phyloP scores from a whole-genome alignment of 2,329 filamentous ascomycete genomes.

The Colletotrichum liriopes region DNA sequence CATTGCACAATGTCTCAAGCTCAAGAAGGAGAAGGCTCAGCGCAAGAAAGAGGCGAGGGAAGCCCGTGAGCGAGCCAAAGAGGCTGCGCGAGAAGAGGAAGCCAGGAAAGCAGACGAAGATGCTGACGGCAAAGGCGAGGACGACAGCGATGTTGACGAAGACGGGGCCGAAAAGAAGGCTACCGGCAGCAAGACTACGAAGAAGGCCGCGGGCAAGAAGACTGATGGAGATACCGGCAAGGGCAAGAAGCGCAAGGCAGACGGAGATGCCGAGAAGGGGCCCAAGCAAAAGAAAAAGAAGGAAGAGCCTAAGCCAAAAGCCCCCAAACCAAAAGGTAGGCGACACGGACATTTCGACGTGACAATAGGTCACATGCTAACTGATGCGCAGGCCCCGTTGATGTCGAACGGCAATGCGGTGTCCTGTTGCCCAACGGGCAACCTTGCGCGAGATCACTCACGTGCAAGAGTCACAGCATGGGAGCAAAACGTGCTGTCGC shows the following conservation, averaged over 20 bases:
- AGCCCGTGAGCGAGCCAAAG: conserved; percentile 76
- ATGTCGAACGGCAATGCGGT: conserved; percentile 95
- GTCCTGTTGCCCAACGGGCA: conserved; percentile 88
- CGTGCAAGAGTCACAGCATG: conserved; percentile 97
- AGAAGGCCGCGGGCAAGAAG: conserved; percentile 78
- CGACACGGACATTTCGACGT: neutral
- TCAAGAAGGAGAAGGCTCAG: conserved; percentile 87
- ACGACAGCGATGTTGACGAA: conserved; percentile 62
- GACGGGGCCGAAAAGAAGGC: conserved; percentile 61
- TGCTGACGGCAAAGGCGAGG: conserved; percentile 65
- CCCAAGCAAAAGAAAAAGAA: conserved; percentile 96
- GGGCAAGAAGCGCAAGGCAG: conserved; percentile 85
- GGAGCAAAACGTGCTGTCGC: conserved; percentile 91
- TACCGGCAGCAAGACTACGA: conserved; percentile 60
- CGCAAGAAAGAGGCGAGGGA: conserved; percentile 83
- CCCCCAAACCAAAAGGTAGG: conserved; percentile 84
- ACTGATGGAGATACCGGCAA: conserved; percentile 73
- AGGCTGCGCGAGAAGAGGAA: conserved; percentile 72
- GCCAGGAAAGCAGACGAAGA: conserved; percentile 66
- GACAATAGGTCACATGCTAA: conserved; percentile 4
- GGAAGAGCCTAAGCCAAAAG: conserved; percentile 88
- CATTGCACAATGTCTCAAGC: conserved; percentile 85
- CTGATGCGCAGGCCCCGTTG: conserved; percentile 77
- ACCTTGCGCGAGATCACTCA: conserved; percentile 88
- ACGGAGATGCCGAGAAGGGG: conserved; percentile 83